Conservation (phyloP, 495 filamentous ascomycete species). For the Delitschia confertaspora region DNA sequence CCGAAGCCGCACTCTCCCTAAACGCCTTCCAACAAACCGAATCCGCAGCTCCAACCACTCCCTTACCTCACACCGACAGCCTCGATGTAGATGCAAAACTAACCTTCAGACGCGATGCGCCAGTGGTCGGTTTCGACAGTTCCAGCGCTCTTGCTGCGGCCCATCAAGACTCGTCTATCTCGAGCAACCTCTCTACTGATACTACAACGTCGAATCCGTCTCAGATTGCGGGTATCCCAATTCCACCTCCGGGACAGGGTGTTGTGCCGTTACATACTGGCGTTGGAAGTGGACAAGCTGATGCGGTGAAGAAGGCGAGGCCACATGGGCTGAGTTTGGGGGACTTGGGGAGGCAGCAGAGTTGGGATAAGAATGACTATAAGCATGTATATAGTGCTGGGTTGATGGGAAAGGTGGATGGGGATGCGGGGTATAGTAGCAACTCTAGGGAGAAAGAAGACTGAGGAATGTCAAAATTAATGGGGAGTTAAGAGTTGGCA, state of each 20-base stretch:
- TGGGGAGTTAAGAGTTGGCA: too few relatives aligned
- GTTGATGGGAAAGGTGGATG: conserved; percentile 15
- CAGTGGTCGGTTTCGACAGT: background rate
- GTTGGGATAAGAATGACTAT: conserved; percentile 29
- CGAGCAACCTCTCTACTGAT: too few relatives aligned
- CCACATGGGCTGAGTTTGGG: conserved; percentile 19
- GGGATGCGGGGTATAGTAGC: conserved; percentile 22
- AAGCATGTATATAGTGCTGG: conserved; percentile 18
- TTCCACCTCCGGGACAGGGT: conserved; percentile 13
- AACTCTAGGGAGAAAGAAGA: too few relatives aligned
- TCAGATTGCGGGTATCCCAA: background rate
- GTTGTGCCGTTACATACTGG: conserved; percentile 16
- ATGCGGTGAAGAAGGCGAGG: conserved; percentile 16
- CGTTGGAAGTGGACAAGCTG: conserved; percentile 12
- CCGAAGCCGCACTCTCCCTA: conserved; percentile 25
- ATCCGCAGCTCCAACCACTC: conserved; percentile 23
- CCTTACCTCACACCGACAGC: conserved; percentile 4
- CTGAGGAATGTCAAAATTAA: too few relatives aligned
- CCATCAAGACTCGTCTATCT: too few relatives aligned
- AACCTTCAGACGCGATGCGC: background rate
- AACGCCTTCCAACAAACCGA: conserved; percentile 24
- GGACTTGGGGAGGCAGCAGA: conserved; percentile 18
- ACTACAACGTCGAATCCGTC: too few relatives aligned
- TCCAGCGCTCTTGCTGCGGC: too few relatives aligned
- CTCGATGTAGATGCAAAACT: conserved; percentile 4